Percentiles rank a stretch among this genome's conserved stretches.
Evolutionary conservation across 2,329 filamentous ascomycete species (phyloP).

Genomic region (Aspergillus unguis): DNA sequence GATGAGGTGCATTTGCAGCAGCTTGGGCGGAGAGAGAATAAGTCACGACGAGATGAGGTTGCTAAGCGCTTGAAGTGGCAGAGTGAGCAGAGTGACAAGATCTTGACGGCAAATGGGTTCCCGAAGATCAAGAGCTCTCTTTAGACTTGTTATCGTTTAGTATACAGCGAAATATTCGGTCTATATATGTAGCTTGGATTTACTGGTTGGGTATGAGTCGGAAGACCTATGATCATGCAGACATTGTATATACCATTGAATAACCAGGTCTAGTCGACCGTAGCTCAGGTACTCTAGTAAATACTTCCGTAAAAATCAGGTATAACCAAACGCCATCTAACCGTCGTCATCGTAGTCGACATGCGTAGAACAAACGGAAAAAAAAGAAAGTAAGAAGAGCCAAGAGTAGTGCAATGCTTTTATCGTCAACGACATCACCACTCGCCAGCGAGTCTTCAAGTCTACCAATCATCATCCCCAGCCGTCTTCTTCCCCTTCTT

Average conservation of each 20-base stretch:
- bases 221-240: neutral
- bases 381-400: slow-evolving; percentile 12
- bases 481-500: slow-evolving; percentile 33
- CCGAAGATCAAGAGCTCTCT: slow-evolving; percentile 29
- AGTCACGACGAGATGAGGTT: slow-evolving; percentile 45
- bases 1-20: slow-evolving; percentile 83
- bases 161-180: no score
- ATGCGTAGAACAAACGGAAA: neutral
- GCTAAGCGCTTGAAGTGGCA: slow-evolving; percentile 44
- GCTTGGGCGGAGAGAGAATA: slow-evolving; percentile 56
- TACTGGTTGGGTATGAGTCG: no score
- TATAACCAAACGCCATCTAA: slow-evolving; percentile 9
- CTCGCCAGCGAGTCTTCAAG: slow-evolving; percentile 21
- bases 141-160: neutral
- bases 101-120: slow-evolving; percentile 38
- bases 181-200: neutral
- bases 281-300: slow-evolving; percentile 6
- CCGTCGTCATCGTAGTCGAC: slow-evolving; percentile 7
- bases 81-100: slow-evolving; percentile 35
- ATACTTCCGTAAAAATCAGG: neutral
- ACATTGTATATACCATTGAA: slow-evolving; percentile 2
- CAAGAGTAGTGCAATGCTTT: slow-evolving; percentile 12
- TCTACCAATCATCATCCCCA: slow-evolving; percentile 28
- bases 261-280: neutral
- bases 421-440: slow-evolving; percentile 1